Conservation (phyloP, 163 green algal species). For the Volvox carteri region DNA sequence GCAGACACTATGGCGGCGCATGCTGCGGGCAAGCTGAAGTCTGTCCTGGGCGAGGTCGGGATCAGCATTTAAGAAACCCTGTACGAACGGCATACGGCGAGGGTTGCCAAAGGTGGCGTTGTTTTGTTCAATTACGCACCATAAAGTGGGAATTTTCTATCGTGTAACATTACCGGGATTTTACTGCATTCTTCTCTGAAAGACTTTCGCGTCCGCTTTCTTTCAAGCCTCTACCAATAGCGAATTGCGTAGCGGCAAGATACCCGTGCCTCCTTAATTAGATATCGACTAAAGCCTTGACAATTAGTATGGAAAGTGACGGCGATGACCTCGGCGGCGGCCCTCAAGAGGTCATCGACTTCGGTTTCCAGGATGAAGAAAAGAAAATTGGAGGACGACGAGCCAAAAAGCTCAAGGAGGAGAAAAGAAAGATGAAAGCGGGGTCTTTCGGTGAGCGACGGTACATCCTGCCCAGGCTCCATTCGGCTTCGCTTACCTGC, state of each 20-base stretch:
- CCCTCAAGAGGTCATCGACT: slow-evolving; percentile 38
- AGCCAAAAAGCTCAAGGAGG: slow-evolving; percentile 56
- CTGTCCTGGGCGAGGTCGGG: slow-evolving; percentile 20
- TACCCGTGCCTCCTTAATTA: no score
- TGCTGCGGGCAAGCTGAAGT: slow-evolving; percentile 36
- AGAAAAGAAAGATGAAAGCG: slow-evolving; percentile 64
- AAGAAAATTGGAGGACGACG: slow-evolving; percentile 53
- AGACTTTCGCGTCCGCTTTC: no score
- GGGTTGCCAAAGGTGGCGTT: not conserved
- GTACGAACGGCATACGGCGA: not conserved
- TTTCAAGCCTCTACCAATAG: no score
- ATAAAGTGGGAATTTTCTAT: not conserved
- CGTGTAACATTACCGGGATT: no score
- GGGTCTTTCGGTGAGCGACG: slow-evolving; percentile 63
- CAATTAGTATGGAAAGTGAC: not conserved
- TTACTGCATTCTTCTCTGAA: no score
- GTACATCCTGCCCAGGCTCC: slow-evolving; percentile 75
- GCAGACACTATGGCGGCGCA: slow-evolving; percentile 36
- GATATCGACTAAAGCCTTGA: no score
- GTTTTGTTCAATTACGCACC: not conserved
- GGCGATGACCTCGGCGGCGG: slow-evolving; percentile 31
- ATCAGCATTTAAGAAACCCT: slow-evolving; percentile 23
- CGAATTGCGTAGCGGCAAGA: no score
- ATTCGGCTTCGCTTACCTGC: no score
- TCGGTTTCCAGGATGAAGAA: slow-evolving; percentile 59